These are phyloP conservation scores for Suillus weaverae DNA, from an alignment of 768 basidiomycete genomes.

Conservation along the genomic window DNA sequence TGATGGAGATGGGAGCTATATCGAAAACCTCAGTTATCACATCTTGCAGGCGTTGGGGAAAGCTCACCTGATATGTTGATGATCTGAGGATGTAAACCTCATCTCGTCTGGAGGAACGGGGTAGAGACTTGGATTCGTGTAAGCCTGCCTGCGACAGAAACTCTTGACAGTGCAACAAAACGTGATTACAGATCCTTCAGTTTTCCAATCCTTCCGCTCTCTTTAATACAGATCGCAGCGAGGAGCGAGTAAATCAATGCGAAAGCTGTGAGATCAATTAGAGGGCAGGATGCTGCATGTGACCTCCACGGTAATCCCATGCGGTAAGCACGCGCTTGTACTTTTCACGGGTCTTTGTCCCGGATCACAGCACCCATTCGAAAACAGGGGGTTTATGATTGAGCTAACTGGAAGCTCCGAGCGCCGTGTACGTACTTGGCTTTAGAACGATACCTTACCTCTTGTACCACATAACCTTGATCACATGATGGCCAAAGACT, in stretches of 20 bases:
- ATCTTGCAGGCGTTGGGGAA: neutral
- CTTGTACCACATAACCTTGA: conserved; percentile 1
- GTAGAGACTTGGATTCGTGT: neutral
- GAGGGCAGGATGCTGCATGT: neutral
- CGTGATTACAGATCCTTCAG: too few relatives aligned
- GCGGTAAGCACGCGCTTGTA: neutral
- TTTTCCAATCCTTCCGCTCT: too few relatives aligned
- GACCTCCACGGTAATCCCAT: neutral
- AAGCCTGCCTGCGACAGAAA: neutral
- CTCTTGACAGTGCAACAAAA: too few relatives aligned
- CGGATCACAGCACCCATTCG: neutral
- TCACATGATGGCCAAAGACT: neutral
- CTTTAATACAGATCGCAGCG: neutral
- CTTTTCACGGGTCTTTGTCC: neutral
- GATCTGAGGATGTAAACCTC: neutral
- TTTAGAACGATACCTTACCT: neutral
- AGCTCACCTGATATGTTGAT: neutral
- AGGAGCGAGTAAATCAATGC: neutral
- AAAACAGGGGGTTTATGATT: neutral
- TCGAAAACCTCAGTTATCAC: neutral
- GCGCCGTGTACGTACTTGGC: neutral
- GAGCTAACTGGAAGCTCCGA: neutral
- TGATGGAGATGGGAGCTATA: neutral
- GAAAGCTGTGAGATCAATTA: neutral
- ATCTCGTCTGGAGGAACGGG: neutral